A percentile compares a stretch with the other conserved stretches of the same genome.
Conservation (phyloP, 2,329 filamentous ascomycete genomes). For the Penicillium fuscoglaucum region DNA sequence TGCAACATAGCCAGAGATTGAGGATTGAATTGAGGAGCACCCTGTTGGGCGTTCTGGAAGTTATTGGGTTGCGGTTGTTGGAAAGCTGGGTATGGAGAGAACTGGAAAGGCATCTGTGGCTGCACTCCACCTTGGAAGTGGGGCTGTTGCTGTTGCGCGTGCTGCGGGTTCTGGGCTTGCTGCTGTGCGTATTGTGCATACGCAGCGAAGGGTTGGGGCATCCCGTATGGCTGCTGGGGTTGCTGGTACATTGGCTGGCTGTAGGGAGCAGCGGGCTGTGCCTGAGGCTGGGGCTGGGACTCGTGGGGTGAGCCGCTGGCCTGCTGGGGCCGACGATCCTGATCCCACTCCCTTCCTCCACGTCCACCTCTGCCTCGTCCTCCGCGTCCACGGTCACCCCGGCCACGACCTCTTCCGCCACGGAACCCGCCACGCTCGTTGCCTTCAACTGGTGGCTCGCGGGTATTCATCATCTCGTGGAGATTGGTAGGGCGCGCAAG, state of each 20-base stretch:
- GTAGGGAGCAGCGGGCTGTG: constrained; percentile 25
- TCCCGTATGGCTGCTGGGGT: constrained; percentile 28
- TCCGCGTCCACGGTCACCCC: constrained; percentile 43
- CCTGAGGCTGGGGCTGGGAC: constrained; percentile 29
- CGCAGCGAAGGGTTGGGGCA: constrained; percentile 32
- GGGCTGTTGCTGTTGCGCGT: constrained; percentile 38
- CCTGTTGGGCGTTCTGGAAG: constrained; percentile 40
- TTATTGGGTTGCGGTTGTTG: constrained; percentile 48
- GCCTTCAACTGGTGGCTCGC: constrained; percentile 40
- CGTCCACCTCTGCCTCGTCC: constrained; percentile 38
- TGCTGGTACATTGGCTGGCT: constrained; percentile 27
- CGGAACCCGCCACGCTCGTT: constrained; percentile 41
- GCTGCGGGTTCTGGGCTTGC: constrained; percentile 24
- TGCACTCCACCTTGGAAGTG: constrained; percentile 29
- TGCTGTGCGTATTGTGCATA: constrained; percentile 31
- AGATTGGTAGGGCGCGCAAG: constrained; percentile 68
- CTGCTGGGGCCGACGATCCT: constrained; percentile 32
- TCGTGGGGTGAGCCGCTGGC: constrained; percentile 18
- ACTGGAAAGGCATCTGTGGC: constrained; percentile 40
- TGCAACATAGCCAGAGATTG: constrained; percentile 55
- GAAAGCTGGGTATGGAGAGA: constrained; percentile 30
- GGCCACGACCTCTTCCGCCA: constrained; percentile 52
- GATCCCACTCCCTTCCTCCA: constrained; percentile 32
- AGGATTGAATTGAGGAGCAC: constrained; percentile 59
- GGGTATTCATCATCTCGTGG: constrained; percentile 49